Evolutionary conservation across 306 rosid genomes (phyloP).

Genomic region (Quercus rubra): DNA sequence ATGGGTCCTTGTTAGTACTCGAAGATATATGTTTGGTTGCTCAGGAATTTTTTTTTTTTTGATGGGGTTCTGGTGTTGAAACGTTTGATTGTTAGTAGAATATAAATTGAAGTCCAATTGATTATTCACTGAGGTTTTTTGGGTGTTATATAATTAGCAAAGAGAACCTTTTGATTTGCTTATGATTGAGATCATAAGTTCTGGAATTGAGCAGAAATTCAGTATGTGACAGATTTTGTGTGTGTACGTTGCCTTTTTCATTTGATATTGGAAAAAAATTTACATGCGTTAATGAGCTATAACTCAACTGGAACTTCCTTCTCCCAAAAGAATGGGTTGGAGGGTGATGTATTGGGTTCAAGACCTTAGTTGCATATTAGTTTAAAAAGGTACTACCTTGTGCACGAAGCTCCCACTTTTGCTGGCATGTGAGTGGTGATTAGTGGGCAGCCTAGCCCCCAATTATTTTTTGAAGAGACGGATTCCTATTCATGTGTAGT

Average conservation of each 20-base stretch:
- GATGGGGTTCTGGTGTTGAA: neutral
- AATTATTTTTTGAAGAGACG: too few relatives aligned
- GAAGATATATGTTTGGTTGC: neutral
- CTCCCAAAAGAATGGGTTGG: too few relatives aligned
- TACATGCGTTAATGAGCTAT: too few relatives aligned
- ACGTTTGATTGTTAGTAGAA: neutral
- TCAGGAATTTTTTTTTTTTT: neutral
- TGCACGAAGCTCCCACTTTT: too few relatives aligned
- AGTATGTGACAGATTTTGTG: neutral
- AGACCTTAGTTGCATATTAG: too few relatives aligned
- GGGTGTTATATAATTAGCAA: neutral
- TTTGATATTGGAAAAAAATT: neutral
- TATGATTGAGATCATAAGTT: neutral
- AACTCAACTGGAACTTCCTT: too few relatives aligned
- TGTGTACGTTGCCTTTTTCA: neutral
- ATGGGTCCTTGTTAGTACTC: neutral
- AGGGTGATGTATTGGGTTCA: too few relatives aligned
- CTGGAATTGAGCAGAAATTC: neutral
- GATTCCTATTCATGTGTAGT: too few relatives aligned
- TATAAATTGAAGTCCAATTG: neutral
- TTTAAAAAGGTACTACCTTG: too few relatives aligned
- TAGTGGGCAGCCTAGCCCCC: too few relatives aligned
- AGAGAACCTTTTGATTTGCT: neutral
- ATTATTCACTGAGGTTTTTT: neutral
- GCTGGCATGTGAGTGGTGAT: too few relatives aligned